phyloP scores from a whole-genome alignment of 306 rosid species.

The Carpinus fangiana region DNA sequence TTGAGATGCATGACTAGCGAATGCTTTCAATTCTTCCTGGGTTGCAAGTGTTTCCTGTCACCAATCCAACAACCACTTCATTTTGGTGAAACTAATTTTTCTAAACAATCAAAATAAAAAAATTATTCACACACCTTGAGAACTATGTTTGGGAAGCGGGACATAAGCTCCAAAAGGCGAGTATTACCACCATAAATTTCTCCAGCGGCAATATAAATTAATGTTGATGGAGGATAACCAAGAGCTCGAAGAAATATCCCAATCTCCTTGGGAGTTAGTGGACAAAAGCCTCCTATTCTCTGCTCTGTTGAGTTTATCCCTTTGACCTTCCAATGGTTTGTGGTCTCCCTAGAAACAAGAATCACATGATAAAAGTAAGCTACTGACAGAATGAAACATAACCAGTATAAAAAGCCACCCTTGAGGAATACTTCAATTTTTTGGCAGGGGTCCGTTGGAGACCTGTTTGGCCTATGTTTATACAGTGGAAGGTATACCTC shows the following conservation, averaged over 20 bases:
- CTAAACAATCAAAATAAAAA: conserved; percentile 4
- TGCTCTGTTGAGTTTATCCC: conserved; percentile 80
- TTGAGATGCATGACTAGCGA: conserved; percentile 84
- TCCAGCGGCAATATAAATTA: conserved; percentile 91
- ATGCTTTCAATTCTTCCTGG: conserved; percentile 70
- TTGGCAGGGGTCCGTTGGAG: background rate
- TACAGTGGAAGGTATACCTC: background rate
- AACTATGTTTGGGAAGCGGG: conserved; percentile 72
- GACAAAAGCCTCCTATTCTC: conserved; percentile 84
- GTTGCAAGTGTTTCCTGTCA: conserved; percentile 87
- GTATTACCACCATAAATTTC: conserved; percentile 83
- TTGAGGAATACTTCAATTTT: background rate
- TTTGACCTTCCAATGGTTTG: conserved; percentile 87
- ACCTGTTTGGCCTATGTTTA: background rate
- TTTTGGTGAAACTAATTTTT: conserved; percentile 31
- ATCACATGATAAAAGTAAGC: background rate
- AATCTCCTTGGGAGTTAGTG: conserved; percentile 88
- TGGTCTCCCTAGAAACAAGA: conserved; percentile 69
- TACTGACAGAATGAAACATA: background rate
- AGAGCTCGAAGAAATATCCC: conserved; percentile 89
- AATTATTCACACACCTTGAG: conserved; percentile 52
- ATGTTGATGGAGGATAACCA: conserved; percentile 73
- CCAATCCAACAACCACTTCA: conserved; percentile 26
- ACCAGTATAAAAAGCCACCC: background rate
- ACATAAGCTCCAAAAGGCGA: conserved; percentile 73